These are phyloP conservation scores for Botryosphaeria agaves DNA, from an alignment of 2,329 filamentous ascomycete genomes.

Conservation along the genomic window DNA sequence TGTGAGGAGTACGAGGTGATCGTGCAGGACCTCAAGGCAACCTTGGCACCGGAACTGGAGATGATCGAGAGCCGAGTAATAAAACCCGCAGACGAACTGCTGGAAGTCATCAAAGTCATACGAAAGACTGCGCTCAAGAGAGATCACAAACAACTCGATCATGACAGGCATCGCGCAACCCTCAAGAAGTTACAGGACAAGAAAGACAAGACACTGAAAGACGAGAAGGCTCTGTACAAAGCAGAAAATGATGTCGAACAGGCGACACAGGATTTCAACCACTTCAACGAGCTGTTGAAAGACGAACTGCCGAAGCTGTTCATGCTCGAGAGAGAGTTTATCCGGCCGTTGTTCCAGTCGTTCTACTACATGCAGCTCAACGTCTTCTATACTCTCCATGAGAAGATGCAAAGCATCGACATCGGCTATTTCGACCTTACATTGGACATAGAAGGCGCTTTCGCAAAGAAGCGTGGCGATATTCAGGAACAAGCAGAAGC, in stretches of 20 bases:
- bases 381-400: slow-evolving; percentile 95
- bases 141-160: slow-evolving; percentile 95
- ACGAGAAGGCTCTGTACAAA: slow-evolving; percentile 94
- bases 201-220: slow-evolving; percentile 89
- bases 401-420: slow-evolving; percentile 93
- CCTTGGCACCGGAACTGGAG: slow-evolving; percentile 78
- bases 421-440: slow-evolving; percentile 96
- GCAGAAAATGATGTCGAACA: slow-evolving; percentile 82
- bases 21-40: slow-evolving; percentile 77
- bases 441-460: slow-evolving; percentile 80
- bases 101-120: slow-evolving; percentile 90
- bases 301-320: slow-evolving; percentile 91
- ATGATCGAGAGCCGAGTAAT: slow-evolving; percentile 93
- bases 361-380: slow-evolving; percentile 99
- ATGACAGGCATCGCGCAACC: slow-evolving; percentile 65
- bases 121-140: slow-evolving; percentile 78
- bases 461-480: slow-evolving; percentile 73
- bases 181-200: slow-evolving; percentile 96
- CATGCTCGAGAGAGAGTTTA: slow-evolving; percentile 78
- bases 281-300: slow-evolving; percentile 95
- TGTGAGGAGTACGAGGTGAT: slow-evolving; percentile 94
- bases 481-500: slow-evolving; percentile 73
- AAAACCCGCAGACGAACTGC: slow-evolving; percentile 77
- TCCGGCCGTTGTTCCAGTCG: slow-evolving; percentile 89
- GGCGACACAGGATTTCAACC: slow-evolving; percentile 90